Evolutionary conservation across 768 basidiomycete species (phyloP).

Genomic region (Ramaria rubella): DNA sequence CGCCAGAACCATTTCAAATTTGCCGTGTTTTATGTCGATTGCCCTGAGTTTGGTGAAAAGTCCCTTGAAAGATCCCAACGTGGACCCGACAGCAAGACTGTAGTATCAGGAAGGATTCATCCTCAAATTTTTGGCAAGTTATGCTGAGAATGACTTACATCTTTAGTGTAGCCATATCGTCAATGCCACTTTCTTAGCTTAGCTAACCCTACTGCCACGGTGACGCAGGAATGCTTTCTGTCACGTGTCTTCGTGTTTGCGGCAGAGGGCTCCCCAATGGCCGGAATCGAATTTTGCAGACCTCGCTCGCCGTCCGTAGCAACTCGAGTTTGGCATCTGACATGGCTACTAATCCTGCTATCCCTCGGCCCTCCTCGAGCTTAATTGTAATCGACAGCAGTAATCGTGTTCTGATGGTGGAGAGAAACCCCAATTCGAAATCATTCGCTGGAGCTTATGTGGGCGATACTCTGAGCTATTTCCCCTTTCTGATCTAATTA

Average conservation of each 20-base stretch:
- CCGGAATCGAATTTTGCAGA: not conserved
- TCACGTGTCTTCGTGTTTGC: slow-evolving; percentile 1
- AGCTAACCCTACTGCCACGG: not conserved
- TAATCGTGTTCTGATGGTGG: slow-evolving; percentile 66
- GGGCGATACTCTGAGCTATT: slow-evolving; percentile 8
- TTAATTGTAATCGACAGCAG: slow-evolving; percentile 55
- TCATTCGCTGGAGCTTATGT: slow-evolving; percentile 66
- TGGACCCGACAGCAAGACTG: slow-evolving; percentile 76
- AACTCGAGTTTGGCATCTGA: not conserved
- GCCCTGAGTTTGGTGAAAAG: slow-evolving; percentile 74
- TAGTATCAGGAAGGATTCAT: not conserved
- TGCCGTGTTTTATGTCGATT: slow-evolving; percentile 88
- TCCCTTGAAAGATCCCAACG: slow-evolving; percentile 64
- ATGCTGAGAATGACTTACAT: not conserved
- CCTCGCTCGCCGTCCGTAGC: not conserved
- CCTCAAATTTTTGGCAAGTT: not conserved
- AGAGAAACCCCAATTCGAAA: slow-evolving; percentile 56
- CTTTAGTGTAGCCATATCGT: slow-evolving; percentile 4
- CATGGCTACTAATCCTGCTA: not conserved
- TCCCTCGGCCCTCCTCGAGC: slow-evolving; percentile 60
- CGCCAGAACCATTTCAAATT: slow-evolving; percentile 80
- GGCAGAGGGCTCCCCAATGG: not conserved
- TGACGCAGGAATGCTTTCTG: not conserved
- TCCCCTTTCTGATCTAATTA: not conserved
- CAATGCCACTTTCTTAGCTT: not conserved